Evolutionary conservation across 768 basidiomycete genomes (phyloP), one percentile per base, ranked within the genome.

Genomic region (Boletus reticuloceps): DNA sequence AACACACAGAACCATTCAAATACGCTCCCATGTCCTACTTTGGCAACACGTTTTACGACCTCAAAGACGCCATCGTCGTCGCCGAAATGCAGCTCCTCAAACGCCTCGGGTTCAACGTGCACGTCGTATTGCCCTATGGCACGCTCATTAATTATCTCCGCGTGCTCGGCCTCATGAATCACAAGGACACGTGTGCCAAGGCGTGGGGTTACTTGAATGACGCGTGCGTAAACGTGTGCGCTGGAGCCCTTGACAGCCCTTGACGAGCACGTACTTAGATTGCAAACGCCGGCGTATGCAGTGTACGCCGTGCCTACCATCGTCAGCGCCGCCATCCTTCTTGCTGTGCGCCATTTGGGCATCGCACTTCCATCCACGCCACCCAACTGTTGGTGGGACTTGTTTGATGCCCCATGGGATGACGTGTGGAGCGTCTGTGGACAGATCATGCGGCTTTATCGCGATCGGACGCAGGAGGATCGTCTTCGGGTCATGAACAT

Each of bases 1-100:
- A 70, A 65, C 37, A 41, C 54, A 42, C 67, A 19, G 52, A 60
- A 36, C 75, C 20, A 66, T 84, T 90, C 74, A 79, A 79, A 63
- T 93, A 94, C 71, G 72, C 79, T 4, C 88, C 92, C 13, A 95
- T 94, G 91, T 86, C 89, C 17, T 95, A 94, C 73, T 94, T 91
- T 69, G 85, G 90, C 14, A 81, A 80, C 64, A 86, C 85, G 3
- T 98, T 96, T 66, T 98, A 98, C 75, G 91, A 95, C 58, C 79
- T 93, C 70, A 98, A 96, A 67, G 97, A 99, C 66, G 87, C 90
- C 8, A 77, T 98, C 47, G 93, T 98, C 20, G 88, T 95, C 14
- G 86, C 89, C 2, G 97, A 99, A 72, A 98, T 98, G 93, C 97
- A 99, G 69, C 82, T 98, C 20, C 79, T 99, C 60, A 99, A 99